phyloP scores from a whole-genome alignment of 805 yeast species.

The Monosporozyma solicola region DNA sequence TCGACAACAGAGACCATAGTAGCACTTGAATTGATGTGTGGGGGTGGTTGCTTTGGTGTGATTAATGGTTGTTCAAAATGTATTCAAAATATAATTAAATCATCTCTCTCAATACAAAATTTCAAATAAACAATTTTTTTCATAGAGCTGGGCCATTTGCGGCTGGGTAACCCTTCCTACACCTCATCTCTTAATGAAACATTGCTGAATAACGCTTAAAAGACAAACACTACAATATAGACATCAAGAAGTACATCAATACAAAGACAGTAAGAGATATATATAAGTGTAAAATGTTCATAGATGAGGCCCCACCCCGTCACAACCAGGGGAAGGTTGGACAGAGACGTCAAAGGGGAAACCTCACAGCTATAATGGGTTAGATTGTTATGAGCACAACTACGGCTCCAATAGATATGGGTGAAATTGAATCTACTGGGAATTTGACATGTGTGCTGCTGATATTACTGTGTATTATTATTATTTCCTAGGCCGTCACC shows the following conservation, averaged over 20 bases:
- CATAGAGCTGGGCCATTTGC: too few species aligned
- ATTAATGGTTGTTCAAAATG: not conserved
- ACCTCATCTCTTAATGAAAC: not conserved
- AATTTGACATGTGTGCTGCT: conserved; percentile 38
- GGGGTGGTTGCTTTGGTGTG: not conserved
- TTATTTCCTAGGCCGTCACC: conserved; percentile 5
- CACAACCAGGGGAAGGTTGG: not conserved
- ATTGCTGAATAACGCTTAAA: not conserved
- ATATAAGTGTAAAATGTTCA: not conserved
- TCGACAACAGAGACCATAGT: not conserved
- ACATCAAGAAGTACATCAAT: too few species aligned
- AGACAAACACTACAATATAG: too few species aligned
- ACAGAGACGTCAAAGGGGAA: not conserved
- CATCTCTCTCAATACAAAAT: not conserved
- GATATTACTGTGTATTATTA: conserved; percentile 1
- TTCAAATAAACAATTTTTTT: not conserved
- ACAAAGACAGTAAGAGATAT: not conserved
- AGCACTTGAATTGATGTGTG: not conserved
- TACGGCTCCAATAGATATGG: conserved; percentile 36
- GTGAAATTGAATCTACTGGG: conserved; percentile 27
- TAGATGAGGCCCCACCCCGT: not conserved
- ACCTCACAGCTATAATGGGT: conserved; percentile 3
- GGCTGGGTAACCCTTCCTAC: not conserved
- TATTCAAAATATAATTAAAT: too few species aligned
- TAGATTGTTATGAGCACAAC: conserved; percentile 33